Conservation (phyloP, 176 grass and related monocot species). For the Rhynchospora pubera region DNA sequence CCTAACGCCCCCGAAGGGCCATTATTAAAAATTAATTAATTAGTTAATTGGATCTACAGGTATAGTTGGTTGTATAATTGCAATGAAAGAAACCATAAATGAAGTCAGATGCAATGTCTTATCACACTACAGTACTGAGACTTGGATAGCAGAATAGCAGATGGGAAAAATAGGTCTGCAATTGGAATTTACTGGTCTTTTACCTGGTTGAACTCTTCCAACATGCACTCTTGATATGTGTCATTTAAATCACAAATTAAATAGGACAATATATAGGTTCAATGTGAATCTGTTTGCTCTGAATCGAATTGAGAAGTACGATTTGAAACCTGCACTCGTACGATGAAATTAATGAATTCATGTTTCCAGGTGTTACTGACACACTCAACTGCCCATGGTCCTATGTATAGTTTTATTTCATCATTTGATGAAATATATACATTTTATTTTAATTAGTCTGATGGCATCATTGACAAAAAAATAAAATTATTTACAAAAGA, state of each 20-base stretch:
- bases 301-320: background rate
- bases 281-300: background rate
- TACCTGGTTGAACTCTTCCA: too few relatives aligned
- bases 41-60: background rate
- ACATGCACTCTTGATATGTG: too few relatives aligned
- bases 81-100: background rate
- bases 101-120: background rate
- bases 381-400: constrained; percentile 6
- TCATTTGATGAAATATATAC: background rate
- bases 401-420: background rate
- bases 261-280: too few relatives aligned
- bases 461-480: too few relatives aligned
- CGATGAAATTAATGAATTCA: background rate
- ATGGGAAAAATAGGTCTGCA: too few relatives aligned
- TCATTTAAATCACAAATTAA: too few relatives aligned
- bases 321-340: background rate
- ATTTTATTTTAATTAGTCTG: too few relatives aligned
- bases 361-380: background rate
- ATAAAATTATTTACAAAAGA: too few relatives aligned
- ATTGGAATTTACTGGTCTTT: too few relatives aligned
- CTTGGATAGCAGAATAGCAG: too few relatives aligned
- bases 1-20: background rate
- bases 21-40: background rate
- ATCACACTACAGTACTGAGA: background rate
- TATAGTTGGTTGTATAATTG: constrained; percentile 8